phyloP scores from a whole-genome alignment of 257 asterid genomes.

The Solanum dulcamara region DNA sequence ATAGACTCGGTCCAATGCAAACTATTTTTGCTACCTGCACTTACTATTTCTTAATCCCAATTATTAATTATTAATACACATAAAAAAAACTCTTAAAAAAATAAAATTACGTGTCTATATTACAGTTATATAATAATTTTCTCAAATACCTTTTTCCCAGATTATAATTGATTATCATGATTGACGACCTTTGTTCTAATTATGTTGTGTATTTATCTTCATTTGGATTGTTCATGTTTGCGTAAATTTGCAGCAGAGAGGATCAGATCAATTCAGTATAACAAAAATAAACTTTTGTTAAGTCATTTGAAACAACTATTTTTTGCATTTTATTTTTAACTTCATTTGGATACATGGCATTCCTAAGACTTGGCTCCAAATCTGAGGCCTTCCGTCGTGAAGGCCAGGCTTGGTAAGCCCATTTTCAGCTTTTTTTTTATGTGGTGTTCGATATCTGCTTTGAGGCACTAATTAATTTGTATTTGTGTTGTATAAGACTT shows the following conservation, averaged over 20 bases:
- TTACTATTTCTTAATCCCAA: neutral
- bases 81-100: neutral
- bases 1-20: neutral
- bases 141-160: too few relatives aligned
- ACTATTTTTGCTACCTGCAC: neutral
- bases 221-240: neutral
- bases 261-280: too few relatives aligned
- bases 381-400: conserved; percentile 1
- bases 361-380: neutral
- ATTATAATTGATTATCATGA: neutral
- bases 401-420: conserved; percentile 4
- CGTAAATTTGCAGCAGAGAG: neutral
- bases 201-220: neutral
- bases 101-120: neutral
- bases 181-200: neutral
- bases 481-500: neutral
- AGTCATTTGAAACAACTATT: neutral
- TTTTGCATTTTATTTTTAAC: neutral
- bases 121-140: neutral
- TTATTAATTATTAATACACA: neutral
- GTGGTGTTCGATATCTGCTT: neutral
- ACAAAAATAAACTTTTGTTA: neutral
- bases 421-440: neutral
- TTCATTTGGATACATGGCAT: neutral
- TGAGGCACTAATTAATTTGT: neutral